Conservation (phyloP, 805 yeast species). For the Ogataea degrootiae region DNA sequence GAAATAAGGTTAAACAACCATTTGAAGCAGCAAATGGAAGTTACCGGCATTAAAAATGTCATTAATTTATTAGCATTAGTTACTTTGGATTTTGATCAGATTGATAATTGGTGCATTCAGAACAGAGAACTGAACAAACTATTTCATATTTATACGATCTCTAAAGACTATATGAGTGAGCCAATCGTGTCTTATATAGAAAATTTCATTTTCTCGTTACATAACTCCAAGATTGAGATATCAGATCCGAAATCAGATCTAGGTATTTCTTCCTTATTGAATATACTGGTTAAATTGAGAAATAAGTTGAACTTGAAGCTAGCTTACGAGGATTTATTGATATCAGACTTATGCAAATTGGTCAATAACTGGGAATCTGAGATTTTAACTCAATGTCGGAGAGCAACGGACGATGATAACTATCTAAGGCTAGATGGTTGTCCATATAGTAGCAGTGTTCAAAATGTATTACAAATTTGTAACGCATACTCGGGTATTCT, state of each 20-base stretch:
- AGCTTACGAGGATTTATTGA: slow-evolving; percentile 23
- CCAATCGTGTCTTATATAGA: slow-evolving; percentile 19
- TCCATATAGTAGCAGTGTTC: slow-evolving; percentile 25
- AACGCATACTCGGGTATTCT: slow-evolving; percentile 44
- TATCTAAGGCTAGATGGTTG: slow-evolving; percentile 38
- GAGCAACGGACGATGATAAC: slow-evolving; percentile 54
- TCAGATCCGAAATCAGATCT: slow-evolving; percentile 2
- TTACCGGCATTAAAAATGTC: slow-evolving; percentile 11
- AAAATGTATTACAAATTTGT: slow-evolving; percentile 24
- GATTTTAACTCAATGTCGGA: slow-evolving; percentile 30
- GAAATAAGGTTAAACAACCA: slow-evolving; percentile 8
- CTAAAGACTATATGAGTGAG: slow-evolving; percentile 13
- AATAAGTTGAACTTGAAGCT: slow-evolving; percentile 16
- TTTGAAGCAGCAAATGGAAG: not conserved
- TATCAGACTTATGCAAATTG: slow-evolving; percentile 16
- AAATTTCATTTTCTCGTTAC: slow-evolving; percentile 11
- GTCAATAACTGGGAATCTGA: slow-evolving; percentile 25
- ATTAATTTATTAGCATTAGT: slow-evolving; percentile 15
- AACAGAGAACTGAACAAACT: slow-evolving; percentile 18
- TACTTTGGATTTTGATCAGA: slow-evolving; percentile 19
- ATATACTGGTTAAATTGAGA: slow-evolving; percentile 11
- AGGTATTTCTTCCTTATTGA: slow-evolving; percentile 8
- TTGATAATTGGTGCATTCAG: slow-evolving; percentile 23
- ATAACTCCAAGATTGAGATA: slow-evolving; percentile 2
- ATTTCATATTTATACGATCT: slow-evolving; percentile 16